Evolutionary conservation across 75 land plant species (phyloP).

Genomic region (Pinus tabuliformis): DNA sequence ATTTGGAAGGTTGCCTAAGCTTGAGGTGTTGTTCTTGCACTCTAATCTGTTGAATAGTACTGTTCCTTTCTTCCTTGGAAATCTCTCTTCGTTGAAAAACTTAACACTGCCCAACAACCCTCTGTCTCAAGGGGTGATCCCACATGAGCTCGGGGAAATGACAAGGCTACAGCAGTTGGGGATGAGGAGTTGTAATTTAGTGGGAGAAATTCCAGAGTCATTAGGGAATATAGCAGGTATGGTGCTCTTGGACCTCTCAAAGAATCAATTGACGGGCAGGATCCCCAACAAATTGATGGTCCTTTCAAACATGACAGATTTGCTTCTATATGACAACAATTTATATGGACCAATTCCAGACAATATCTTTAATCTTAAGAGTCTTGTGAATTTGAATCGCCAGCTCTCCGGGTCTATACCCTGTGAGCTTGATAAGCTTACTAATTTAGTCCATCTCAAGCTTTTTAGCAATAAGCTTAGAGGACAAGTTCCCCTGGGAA

Average conservation of each 20-base stretch:
- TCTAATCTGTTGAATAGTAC: slow-evolving; percentile 25
- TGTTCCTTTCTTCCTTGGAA: slow-evolving; percentile 51
- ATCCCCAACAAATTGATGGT: background rate
- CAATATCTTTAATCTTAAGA: slow-evolving; percentile 10
- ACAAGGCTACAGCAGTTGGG: slow-evolving; percentile 35
- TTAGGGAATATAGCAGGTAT: slow-evolving; percentile 14
- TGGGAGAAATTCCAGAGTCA: slow-evolving; percentile 52
- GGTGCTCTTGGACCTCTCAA: slow-evolving; percentile 1
- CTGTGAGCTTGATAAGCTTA: too few species aligned
- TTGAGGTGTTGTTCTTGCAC: slow-evolving; percentile 36
- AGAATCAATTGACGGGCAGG: slow-evolving; percentile 3
- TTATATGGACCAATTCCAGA: slow-evolving; percentile 24
- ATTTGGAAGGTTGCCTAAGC: slow-evolving; percentile 30
- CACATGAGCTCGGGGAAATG: slow-evolving; percentile 36
- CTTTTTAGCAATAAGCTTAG: too few species aligned
- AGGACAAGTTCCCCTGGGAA: too few species aligned
- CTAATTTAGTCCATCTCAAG: too few species aligned
- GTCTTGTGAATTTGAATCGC: too few species aligned
- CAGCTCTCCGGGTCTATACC: too few species aligned
- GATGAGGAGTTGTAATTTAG: slow-evolving; percentile 31
- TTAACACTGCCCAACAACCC: slow-evolving; percentile 41
- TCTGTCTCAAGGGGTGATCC: slow-evolving; percentile 35
- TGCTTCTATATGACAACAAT: slow-evolving; percentile 5
- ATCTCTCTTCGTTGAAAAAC: slow-evolving; percentile 32
- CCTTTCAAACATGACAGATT: slow-evolving; percentile 5